Evolutionary conservation across 257 asterid species (phyloP).

Genomic region (Solanum arcanum): DNA sequence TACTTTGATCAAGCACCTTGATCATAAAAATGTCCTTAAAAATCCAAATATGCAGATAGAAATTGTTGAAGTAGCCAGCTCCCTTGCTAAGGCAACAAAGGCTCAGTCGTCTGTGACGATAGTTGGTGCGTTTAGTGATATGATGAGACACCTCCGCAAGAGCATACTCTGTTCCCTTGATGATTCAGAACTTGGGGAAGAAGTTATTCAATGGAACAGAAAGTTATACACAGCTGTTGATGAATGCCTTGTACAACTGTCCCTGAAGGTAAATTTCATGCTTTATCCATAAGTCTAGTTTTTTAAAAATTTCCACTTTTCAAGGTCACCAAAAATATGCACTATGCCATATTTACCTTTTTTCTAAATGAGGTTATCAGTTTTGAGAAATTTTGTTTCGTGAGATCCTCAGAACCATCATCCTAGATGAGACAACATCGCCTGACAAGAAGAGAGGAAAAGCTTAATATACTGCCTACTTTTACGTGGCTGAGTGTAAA

Average conservation of each 20-base stretch:
- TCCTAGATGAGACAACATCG: not conserved
- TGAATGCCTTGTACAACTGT: slow-evolving; percentile 62
- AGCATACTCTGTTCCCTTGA: slow-evolving; percentile 50
- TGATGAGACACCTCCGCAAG: slow-evolving; percentile 68
- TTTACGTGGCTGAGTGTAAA: not conserved
- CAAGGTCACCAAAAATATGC: not conserved
- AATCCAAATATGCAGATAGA: slow-evolving; percentile 58
- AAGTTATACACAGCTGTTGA: slow-evolving; percentile 41
- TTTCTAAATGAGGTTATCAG: not conserved
- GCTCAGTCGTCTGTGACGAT: slow-evolving; percentile 47
- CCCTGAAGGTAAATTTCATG: slow-evolving; percentile 42
- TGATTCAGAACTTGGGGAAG: slow-evolving; percentile 57
- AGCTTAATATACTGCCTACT: not conserved
- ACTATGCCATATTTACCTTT: not conserved
- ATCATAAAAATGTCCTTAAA: slow-evolving; percentile 57
- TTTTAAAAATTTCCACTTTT: not conserved
- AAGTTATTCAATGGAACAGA: slow-evolving; percentile 42
- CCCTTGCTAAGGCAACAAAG: slow-evolving; percentile 48
- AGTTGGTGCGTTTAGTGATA: slow-evolving; percentile 63
- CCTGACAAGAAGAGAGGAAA: not conserved
- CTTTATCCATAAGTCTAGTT: not conserved
- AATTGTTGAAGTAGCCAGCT: slow-evolving; percentile 55
- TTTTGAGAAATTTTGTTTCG: not conserved
- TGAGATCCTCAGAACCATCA: not conserved
- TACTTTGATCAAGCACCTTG: slow-evolving; percentile 68